Base-by-base conservation (phyloP, 2,329 filamentous ascomycete genomes). In the Cordyceps tenuipes region DNA sequence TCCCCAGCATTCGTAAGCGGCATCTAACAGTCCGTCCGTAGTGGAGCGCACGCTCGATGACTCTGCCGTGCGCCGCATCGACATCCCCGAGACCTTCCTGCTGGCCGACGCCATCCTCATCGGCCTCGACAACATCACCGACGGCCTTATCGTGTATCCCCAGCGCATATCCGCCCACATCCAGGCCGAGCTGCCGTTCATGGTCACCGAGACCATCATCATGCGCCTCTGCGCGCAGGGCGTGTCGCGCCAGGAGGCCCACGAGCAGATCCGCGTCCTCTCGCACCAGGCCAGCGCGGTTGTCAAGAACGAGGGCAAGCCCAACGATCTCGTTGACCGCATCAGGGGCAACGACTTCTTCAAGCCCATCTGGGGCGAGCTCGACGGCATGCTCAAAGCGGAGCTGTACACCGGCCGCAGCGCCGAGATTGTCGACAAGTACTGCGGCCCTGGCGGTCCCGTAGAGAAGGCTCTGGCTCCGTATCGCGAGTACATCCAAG, bases 231-330 rank as follows among this genome's bases (percentile, higher is more conserved):
- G 87, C 31, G 83, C 84, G 60, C 82, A 86, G 68, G 90, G 89
- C 36, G 81, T 78, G 31, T 89, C 84, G 10, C 79, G 91, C 55
- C 90, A 95, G 71, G 89, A 92, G 26, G 88, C 90, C 1, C 91
- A 96, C 73, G 91, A 96, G 76, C 77, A 93, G 73, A 92, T 96
- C 68, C 87, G 88, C 8, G 88, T 96, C 1, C 80, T 96, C 49
- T 89, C 83, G 2, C 88, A 91, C 75, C 79, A 95, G 74, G 90
- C 91, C 0, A 82, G 80, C 48, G 78, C 80, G 36, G 84, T 87
- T 46, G 77, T 80, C 34, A 79, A 80, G 70, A 67, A 75, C 48
- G 73, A 80, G 72, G 90, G 90, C 41, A 84, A 86, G 66, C 76
- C 83, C 58, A 96, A 96, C 69, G 91, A 96, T 70, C 79, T 96